Percentiles rank a stretch among this genome's conserved stretches.
Evolutionary conservation across 2,329 filamentous ascomycete genomes (phyloP).

Genomic region (Elsinoe arachidis): DNA sequence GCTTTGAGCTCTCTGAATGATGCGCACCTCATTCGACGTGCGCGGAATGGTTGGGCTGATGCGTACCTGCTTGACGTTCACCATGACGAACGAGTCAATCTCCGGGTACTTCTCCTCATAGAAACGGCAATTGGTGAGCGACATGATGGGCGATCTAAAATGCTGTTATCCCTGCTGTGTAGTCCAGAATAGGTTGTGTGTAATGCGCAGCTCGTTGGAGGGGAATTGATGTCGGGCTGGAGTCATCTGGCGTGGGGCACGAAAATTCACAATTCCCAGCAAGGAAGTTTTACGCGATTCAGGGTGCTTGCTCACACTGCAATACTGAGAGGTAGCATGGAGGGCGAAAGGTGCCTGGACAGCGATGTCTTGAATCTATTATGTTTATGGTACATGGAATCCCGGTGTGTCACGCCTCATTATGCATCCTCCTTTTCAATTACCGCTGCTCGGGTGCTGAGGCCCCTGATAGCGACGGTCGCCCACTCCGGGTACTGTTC

Average conservation of each 20-base stretch:
- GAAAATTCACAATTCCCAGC: not conserved
- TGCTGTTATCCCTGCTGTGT: not conserved
- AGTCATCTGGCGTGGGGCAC: conserved; percentile 1
- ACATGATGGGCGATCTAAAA: conserved; percentile 16
- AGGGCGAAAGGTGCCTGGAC: not conserved
- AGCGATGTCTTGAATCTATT: not conserved
- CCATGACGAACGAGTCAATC: conserved; percentile 99
- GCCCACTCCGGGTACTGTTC: conserved; percentile 18
- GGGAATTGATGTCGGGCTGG: not conserved
- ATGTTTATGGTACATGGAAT: not conserved
- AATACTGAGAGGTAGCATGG: no score
- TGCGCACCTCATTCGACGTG: conserved; percentile 17
- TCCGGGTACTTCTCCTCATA: conserved; percentile 97
- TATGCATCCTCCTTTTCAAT: not conserved
- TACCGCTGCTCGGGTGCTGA: not conserved
- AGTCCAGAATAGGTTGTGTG: not conserved
- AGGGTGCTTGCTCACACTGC: not conserved
- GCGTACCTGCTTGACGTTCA: conserved; percentile 92
- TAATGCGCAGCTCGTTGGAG: not conserved
- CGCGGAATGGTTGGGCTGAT: not conserved
- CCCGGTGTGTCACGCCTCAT: not conserved
- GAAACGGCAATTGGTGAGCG: conserved; percentile 84
- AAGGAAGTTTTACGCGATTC: conserved; percentile 6
- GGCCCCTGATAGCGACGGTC: not conserved
- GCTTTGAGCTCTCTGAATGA: not conserved